Conservation (phyloP, 1,284 basidiomycete genomes). For the Stereum hirsutum region DNA sequence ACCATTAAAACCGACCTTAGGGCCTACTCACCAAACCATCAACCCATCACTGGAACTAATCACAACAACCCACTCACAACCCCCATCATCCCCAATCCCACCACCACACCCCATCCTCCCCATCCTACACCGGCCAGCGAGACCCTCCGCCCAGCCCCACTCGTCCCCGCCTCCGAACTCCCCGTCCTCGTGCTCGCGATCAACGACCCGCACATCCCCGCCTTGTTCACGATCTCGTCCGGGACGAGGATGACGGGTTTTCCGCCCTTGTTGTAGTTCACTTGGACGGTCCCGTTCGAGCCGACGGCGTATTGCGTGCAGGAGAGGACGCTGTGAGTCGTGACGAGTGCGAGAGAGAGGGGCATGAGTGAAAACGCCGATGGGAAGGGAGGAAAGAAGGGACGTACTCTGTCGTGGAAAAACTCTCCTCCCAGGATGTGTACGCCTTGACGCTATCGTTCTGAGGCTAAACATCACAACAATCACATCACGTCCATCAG, state of each 20-base stretch:
- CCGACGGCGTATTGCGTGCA: slow-evolving; percentile 61
- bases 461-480: slow-evolving; percentile 30
- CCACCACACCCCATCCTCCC: no score
- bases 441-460: slow-evolving; percentile 45
- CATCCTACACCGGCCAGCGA: no score
- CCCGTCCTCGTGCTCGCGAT: no score
- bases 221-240: slow-evolving; percentile 24
- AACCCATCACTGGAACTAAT: no score
- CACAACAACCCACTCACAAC: no score
- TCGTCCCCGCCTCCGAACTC: no score
- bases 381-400: neutral
- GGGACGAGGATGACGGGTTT: slow-evolving; percentile 46
- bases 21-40: no score
- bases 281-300: slow-evolving; percentile 45
- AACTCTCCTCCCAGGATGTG: slow-evolving; percentile 37
- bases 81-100: no score
- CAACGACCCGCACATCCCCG: slow-evolving; percentile 29
- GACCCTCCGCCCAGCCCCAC: no score
- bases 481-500: no score
- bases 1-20: no score
- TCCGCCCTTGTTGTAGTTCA: slow-evolving; percentile 53
- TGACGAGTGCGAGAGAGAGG: neutral
- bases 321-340: slow-evolving; percentile 38
- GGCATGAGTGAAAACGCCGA: no score
- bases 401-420: slow-evolving; percentile 46